Evolutionary conservation across 1,284 basidiomycete genomes (phyloP), one percentile per base, ranked within the genome.

Genomic region (Moesziomyces aphidis): DNA sequence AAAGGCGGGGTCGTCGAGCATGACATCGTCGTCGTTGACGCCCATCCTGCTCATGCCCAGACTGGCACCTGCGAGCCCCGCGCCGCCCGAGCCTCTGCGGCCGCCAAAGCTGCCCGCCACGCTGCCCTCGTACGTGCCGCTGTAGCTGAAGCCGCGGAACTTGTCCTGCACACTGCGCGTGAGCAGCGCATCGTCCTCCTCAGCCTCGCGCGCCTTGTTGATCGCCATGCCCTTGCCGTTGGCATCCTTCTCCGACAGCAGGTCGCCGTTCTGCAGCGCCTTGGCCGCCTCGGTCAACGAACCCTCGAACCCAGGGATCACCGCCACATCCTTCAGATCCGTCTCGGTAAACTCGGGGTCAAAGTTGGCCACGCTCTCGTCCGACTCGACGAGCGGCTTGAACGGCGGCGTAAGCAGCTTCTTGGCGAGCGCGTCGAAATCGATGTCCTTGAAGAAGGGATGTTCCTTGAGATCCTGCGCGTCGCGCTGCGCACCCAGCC

Each of bases 341-440:
- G 93, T 92, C 43, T 89, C 89, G 8, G 97, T 99, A 86, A 99
- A 99, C 86, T 98, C 95, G 45, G 94, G 93, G 85, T 99, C 97
- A 85, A 99, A 99, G 88, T 98, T 98, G 77, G 92, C 91, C 34
- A 95, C 95, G 24, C 92, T 94, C 86, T 99, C 97, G 88, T 99
- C 97, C 26, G 94, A 97, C 85, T 98, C 96, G 75, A 99, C 95
- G 66, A 92, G 89, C 17, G 97, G 97, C 85, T 98, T 99, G 89
- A 99, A 99, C 1, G 95, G 95, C 3, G 97, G 97, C 0, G 95
- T 94, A 52, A 96, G 91, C 83, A 97, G 93, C 85, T 97, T 97
- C 77, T 89, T 89, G 48, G 91, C 90, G 31, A 99, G 89, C 42
- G 78, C 77, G 8, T 78, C 74, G 63, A 80, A 84, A 56, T 84